Base-by-base conservation (phyloP, 768 basidiomycete species). In the Kockovaella imperatae region DNA sequence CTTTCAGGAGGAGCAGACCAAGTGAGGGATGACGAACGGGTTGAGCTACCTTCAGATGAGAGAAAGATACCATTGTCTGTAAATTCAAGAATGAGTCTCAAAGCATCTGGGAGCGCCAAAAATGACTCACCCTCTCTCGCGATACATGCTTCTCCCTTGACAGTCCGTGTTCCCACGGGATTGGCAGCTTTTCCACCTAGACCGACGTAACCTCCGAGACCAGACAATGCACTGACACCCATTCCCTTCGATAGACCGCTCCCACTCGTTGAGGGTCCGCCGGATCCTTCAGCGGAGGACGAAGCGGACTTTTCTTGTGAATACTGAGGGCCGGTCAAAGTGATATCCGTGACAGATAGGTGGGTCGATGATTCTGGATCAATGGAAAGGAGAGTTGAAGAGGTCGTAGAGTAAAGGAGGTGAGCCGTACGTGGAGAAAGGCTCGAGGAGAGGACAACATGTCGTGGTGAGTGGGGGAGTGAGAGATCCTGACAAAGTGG, bases 401-500 rank as follows among this genome's bases (percentile, higher is more conserved):
- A 54, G 23, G 59, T 53, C 3, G 59, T 57, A 4, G 52, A 69
- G 52, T 56, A 84, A 80, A 18, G 87, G 83, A 66, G 82, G 83
- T 1, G 79, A 70, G 15, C 87, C 57, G 11, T 76, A 74, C 0
- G 83, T 81, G 0, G 87, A 86, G 5, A 34, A 89, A 76, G 67
- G 87, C 80, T 87, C 53, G 24, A 81, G 42, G 87, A 70, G 66
- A 96, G 91, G 2, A 82, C 75, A 42, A 95, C 82, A 0, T 78
- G 76, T 32, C 95, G 80, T n/a, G 95, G 83, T 7, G 90, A 89
- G 67, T 97, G 93, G 11, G 91, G 86, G 3, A 96, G 75, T 0
- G 75, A 60, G 3, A 81, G 74, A 78, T 97, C 93, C 86, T 91
- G 42, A 21, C 15, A 11, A n/a, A 30, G 23, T 25, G 13, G 38